A percentile compares a stretch with the other conserved stretches of the same genome.
Evolutionary conservation across 257 asterid genomes (phyloP).

Genomic region (Handroanthus guayacan): DNA sequence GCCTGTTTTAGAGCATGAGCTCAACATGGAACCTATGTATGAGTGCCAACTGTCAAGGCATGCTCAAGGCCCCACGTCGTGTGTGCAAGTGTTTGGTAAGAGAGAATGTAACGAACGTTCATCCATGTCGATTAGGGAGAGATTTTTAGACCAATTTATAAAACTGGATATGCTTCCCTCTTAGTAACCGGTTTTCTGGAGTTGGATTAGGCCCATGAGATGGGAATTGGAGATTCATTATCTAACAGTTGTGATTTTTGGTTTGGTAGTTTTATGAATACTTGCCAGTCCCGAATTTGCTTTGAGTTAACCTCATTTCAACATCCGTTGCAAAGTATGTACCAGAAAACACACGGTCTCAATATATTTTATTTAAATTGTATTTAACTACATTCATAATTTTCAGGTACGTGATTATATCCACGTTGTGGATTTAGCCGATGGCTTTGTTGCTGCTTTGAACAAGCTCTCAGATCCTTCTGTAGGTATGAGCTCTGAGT

Average conservation of each 20-base stretch:
- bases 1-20: too few species aligned
- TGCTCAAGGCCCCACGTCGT: too few species aligned
- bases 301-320: neutral
- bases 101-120: too few species aligned
- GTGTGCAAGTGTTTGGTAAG: too few species aligned
- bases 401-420: conserved; percentile 76
- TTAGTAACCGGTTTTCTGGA: too few species aligned
- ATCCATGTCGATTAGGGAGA: too few species aligned
- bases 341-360: neutral
- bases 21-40: too few species aligned
- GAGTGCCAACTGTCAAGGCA: too few species aligned
- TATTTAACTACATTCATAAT: neutral
- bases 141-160: too few species aligned
- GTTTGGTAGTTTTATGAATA: neutral
- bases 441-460: conserved; percentile 76
- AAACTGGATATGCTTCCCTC: too few species aligned
- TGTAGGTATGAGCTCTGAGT: conserved; percentile 48
- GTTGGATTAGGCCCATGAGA: too few species aligned
- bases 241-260: neutral
- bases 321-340: neutral
- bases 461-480: conserved; percentile 68
- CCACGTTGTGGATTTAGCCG: conserved; percentile 77
- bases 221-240: neutral
- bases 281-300: neutral
- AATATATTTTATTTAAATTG: neutral